phyloP scores from a whole-genome alignment of 2,329 filamentous ascomycete genomes.

The Pseudopyrenochaeta lycopersici region DNA sequence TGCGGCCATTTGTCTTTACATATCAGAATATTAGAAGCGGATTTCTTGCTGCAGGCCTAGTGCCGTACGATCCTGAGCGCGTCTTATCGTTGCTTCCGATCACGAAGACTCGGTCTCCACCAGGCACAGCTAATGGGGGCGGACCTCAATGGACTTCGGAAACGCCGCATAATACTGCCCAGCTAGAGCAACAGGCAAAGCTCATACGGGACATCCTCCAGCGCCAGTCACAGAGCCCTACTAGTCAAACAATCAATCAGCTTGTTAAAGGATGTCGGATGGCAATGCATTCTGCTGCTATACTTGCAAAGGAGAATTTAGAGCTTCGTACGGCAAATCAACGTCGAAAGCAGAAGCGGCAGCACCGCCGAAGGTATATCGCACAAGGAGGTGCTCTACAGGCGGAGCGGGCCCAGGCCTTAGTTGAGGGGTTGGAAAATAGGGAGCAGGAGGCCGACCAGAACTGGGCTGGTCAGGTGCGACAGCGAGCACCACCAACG shows the following conservation, averaged over 20 bases:
- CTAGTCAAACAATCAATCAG: neutral
- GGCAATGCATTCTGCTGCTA: neutral
- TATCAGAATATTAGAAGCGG: conserved; percentile 4
- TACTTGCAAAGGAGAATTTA: conserved; percentile 3
- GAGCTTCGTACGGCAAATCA: conserved; percentile 3
- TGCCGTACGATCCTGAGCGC: too few species aligned
- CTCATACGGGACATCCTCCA: conserved; percentile 9
- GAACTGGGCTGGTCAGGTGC: neutral
- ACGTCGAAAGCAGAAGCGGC: conserved; percentile 3
- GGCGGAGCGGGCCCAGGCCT: conserved; percentile 1
- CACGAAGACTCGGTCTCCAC: too few species aligned
- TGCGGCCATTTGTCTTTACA: conserved; percentile 9
- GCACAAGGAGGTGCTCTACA: conserved; percentile 6
- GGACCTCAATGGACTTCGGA: conserved; percentile 15
- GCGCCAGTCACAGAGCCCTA: conserved; percentile 1
- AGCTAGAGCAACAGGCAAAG: conserved; percentile 25
- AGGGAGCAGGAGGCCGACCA: neutral
- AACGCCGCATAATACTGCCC: conserved; percentile 13
- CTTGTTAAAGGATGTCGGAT: conserved; percentile 1
- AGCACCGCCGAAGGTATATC: conserved; percentile 11
- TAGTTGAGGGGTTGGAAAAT: conserved; percentile 1
- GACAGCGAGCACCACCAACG: too few species aligned
- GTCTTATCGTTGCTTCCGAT: too few species aligned
- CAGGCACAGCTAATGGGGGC: neutral
- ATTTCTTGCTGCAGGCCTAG: too few species aligned